Conservation (phyloP, 257 asterid genomes). For the Solanum stenotomum region DNA sequence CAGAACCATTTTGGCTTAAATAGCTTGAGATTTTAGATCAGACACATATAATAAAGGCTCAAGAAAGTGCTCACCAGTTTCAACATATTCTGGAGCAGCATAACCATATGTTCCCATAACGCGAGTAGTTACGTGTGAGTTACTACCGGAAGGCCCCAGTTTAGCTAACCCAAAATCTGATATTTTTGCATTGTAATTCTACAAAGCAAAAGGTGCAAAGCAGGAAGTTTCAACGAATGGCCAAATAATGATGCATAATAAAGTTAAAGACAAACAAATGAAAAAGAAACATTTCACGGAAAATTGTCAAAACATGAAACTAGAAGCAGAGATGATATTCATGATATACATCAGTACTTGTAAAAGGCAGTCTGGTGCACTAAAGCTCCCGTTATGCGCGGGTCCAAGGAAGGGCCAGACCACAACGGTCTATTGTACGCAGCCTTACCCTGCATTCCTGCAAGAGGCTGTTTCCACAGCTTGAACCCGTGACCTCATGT, state of each 20-base stretch:
- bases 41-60: neutral
- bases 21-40: neutral
- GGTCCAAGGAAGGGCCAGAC: neutral
- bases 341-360: neutral
- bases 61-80: conserved; percentile 22
- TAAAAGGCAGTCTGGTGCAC: neutral
- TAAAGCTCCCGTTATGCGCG: neutral
- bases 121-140: conserved; percentile 42
- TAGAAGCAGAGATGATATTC: neutral
- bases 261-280: neutral
- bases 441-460: neutral
- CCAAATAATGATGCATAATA: neutral
- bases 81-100: conserved; percentile 50
- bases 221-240: neutral
- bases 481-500: neutral
- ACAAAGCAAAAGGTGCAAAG: conserved; percentile 1
- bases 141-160: conserved; percentile 35
- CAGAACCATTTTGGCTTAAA: neutral
- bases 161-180: conserved; percentile 44
- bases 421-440: neutral
- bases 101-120: conserved; percentile 44
- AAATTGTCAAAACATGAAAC: neutral
- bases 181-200: conserved; percentile 42
- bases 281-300: neutral
- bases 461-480: neutral